Base-by-base conservation (phyloP, 257 asterid genomes). In the Ligustrum vulgare region DNA sequence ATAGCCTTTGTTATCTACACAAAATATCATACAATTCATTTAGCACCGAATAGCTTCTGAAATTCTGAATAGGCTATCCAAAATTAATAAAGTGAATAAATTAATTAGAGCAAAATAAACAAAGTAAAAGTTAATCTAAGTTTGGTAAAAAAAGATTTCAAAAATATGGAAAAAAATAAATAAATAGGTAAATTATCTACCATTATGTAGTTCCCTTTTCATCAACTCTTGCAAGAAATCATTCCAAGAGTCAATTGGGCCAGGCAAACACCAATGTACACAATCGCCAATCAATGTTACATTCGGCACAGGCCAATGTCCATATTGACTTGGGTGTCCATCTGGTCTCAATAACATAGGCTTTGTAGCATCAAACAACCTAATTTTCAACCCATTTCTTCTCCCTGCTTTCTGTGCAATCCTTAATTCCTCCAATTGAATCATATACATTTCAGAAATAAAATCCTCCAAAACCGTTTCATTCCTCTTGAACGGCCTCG, bases 241-340 rank as follows among this genome's bases (percentile, higher is more conserved):
- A 81, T 41, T 84, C 89, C 88, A 88, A 8, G 89, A 49, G 69
- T 90, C 93, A 68, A 88, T 87, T 0, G 93, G 93, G 5, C 93
- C 91, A 1, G 91, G 93, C 86, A 89, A 71, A 28, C 93, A 89
- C 91, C 91, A 90, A 77, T 88, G 96, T 20, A 88, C 89, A 15
- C 96, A 88, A 36, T 90, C 96, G 54, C 87, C 83, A 0, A 76
- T 75, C 67, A 75, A 6, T 68, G 77, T 78, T 82, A 35, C 72
- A 56, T 82, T 84, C 56, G 75, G 82, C 76, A 35, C 79, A 1
- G 89, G 84, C 89, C 77, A 58, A 16, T 78, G 96, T 3, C 96
- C 96, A 11, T 90, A 88, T 84, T 73, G 84, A 81, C 93, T 85
- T 1, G 93, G 90, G 73, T 90, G 96, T 36, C 91, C 93, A 67